A percentile compares a stretch with the other conserved stretches of the same genome.
Evolutionary conservation across 192 early-diverging fungal genomes (phyloP).

Genomic region (Fimicolochytrium jonesii): DNA sequence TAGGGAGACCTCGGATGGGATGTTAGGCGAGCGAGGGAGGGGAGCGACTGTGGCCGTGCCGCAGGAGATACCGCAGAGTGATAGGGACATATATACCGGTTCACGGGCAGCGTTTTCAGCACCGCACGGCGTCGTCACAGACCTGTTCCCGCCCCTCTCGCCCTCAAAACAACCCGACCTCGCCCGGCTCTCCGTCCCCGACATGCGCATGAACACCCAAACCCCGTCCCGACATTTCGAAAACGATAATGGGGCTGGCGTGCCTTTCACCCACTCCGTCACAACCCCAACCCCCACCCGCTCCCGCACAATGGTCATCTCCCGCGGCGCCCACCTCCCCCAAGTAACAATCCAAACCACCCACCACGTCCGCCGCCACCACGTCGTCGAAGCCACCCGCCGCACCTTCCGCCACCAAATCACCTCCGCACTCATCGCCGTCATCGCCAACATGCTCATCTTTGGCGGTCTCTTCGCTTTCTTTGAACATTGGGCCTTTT

Average conservation of each 20-base stretch:
- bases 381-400: slow-evolving; percentile 35
- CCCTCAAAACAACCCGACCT: no score
- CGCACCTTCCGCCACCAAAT: slow-evolving; percentile 36
- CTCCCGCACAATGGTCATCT: slow-evolving; percentile 21
- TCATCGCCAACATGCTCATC: slow-evolving; percentile 37
- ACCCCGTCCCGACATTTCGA: not conserved
- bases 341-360: slow-evolving; percentile 28
- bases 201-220: no score
- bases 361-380: slow-evolving; percentile 23
- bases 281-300: slow-evolving; percentile 12
- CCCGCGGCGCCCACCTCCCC: slow-evolving; percentile 28
- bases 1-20: no score
- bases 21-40: no score
- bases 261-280: slow-evolving; percentile 9
- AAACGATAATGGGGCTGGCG: not conserved
- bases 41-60: no score
- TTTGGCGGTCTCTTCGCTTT: slow-evolving; percentile 38
- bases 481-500: slow-evolving; percentile 41
- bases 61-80: no score
- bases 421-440: slow-evolving; percentile 18
- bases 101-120: no score
- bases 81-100: no score
- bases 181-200: no score
- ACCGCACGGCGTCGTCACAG: no score
- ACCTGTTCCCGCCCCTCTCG: no score